A percentile compares a stretch with the other conserved stretches of the same genome.
These are phyloP conservation scores for Chaetomium sp. DNA, from an alignment of 2,329 filamentous ascomycete species.

Conservation along the genomic window DNA sequence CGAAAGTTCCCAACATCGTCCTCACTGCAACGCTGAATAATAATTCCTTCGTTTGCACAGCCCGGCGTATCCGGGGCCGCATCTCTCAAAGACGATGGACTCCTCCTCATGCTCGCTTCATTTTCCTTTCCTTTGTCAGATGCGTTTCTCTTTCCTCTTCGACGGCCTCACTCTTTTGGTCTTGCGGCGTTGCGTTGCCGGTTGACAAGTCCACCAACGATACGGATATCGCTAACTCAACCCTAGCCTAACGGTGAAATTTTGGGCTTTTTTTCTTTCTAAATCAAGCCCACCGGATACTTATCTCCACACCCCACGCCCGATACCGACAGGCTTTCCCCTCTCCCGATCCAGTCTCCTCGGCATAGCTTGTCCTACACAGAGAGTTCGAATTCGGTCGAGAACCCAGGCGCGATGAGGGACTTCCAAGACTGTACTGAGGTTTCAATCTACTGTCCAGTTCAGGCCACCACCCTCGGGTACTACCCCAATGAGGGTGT, in stretches of 20 bases:
- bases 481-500: conserved; percentile 51
- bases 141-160: not conserved
- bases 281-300: too few relatives aligned
- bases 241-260: too few relatives aligned
- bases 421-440: conserved; percentile 29
- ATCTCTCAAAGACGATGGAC: not conserved
- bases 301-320: too few relatives aligned
- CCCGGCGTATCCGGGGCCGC: not conserved
- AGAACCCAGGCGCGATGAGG: not conserved
- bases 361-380: too few relatives aligned
- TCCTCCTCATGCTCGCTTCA: not conserved
- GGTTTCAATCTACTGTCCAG: conserved; percentile 41
- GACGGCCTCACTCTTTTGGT: not conserved
- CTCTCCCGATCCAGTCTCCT: too few relatives aligned
- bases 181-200: not conserved
- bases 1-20: not conserved
- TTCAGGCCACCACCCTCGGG: conserved; percentile 46
- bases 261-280: too few relatives aligned
- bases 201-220: not conserved
- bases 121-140: not conserved
- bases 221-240: too few relatives aligned
- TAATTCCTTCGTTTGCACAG: not conserved
- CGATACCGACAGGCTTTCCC: too few relatives aligned
- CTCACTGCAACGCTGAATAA: conserved; percentile 6
- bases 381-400: not conserved